phyloP scores from a whole-genome alignment of 176 grass and related monocot species.

The Triticum dicoccoides region DNA sequence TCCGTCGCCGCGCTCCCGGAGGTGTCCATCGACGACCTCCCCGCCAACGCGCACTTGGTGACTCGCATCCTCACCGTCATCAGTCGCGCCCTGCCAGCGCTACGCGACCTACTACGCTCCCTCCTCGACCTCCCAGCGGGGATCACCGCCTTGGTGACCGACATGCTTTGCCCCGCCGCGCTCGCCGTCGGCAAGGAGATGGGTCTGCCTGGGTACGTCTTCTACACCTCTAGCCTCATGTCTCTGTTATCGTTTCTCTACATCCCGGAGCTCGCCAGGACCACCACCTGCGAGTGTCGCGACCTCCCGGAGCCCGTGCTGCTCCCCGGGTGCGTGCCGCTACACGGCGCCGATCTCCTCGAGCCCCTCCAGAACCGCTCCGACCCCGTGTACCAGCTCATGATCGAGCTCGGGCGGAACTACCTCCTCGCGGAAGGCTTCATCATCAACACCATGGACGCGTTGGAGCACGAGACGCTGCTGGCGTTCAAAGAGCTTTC shows the following conservation, averaged over 20 bases:
- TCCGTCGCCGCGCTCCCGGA: constrained; percentile 40
- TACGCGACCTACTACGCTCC: constrained; percentile 30
- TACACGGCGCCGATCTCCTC: constrained; percentile 40
- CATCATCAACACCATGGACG: constrained; percentile 50
- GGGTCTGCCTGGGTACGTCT: constrained; percentile 42
- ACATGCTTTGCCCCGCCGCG: constrained; percentile 35
- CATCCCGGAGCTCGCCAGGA: constrained; percentile 24
- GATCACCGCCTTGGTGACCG: constrained; percentile 41
- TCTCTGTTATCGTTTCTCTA: constrained; percentile 22
- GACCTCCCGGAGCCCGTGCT: constrained; percentile 50
- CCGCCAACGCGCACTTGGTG: constrained; percentile 11
- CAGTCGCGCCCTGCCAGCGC: constrained; percentile 3
- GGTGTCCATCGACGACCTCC: constrained; percentile 28
- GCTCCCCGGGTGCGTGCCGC: constrained; percentile 58
- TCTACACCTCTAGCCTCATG: constrained; percentile 42
- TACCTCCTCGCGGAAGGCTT: constrained; percentile 38
- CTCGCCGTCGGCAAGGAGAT: constrained; percentile 39
- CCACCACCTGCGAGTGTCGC: constrained; percentile 40
- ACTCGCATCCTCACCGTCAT: constrained; percentile 18
- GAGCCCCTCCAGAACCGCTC: constrained; percentile 36
- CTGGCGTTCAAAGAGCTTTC: constrained; percentile 27
- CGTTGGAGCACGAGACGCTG: constrained; percentile 37
- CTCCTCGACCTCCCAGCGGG: neutral
- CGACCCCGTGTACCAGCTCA: neutral
- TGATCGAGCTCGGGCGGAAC: neutral